Evolutionary conservation across 257 asterid species (phyloP), one percentile per base, ranked within the genome.

Genomic region (Solanum paucissectum): DNA sequence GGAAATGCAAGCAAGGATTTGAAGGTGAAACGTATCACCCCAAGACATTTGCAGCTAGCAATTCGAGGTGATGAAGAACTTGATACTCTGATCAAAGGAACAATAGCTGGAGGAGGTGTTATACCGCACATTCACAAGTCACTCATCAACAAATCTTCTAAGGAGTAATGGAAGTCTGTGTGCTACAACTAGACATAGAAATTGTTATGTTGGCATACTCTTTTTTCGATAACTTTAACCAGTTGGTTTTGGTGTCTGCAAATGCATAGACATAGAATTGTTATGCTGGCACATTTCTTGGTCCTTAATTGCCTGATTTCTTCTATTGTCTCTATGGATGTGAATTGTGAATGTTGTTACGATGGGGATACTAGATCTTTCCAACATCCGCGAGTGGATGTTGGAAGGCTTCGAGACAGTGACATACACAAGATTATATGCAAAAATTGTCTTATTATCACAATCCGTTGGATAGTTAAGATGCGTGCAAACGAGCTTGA

Each of bases 41-140:
- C 92, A 58, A 84, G 92, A 75, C 91, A 90, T 87, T 87, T 90
- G 85, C 92, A 90, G 85, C 92, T 90, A 21, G 92, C 92, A 12
- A 90, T 90, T 72, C 92, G 92, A 5, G 92, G 92, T 33, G 92
- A 90, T 44, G 92, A 90, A 73, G 92, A 90, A 74, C 92, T 90
- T 12, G 92, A 90, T 72, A 90, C 92, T 6, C 90, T 88, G 87
- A 90, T 90, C 89, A 90, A 90, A 85, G 92, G 92, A 77, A 90
- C 92, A 64, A 90, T 90, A 32, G 92, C 92, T 7, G 92, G 92
- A 72, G 92, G 92, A 10, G 92, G 91, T 60, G 92, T 90, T 64
- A 90, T 90, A 68, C 92, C 92, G 0, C 92, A 90, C 89, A 88
- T 90, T 76, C 92, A 90, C 89, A 90, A 90, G 87, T 90, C 92